phyloP scores from a whole-genome alignment of 192 early-diverging fungal species.

The Physocladia obscura region DNA sequence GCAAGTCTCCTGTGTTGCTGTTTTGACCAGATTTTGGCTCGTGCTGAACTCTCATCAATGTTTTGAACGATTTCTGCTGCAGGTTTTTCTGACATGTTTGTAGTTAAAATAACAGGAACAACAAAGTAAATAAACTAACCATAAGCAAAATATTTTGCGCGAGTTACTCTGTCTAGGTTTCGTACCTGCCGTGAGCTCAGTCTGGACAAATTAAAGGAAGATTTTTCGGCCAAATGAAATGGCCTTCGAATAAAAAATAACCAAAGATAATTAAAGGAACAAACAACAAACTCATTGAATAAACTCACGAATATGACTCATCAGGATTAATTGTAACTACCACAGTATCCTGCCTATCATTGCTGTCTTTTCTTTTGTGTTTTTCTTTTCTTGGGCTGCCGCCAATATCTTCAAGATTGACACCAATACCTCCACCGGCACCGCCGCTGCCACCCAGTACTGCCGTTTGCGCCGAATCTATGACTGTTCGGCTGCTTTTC shows the following conservation, averaged over 20 bases:
- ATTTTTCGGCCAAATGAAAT: conserved; percentile 38
- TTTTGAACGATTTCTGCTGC: conserved; percentile 25
- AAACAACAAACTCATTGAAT: neutral
- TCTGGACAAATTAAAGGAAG: conserved; percentile 35
- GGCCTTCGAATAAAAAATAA: conserved; percentile 32
- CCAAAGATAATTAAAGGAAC: neutral
- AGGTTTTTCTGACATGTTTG: conserved; percentile 33
- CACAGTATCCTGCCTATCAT: neutral
- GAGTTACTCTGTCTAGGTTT: conserved; percentile 29
- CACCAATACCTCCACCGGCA: neutral
- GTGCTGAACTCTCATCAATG: conserved; percentile 41
- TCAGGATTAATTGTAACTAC: conserved; percentile 16
- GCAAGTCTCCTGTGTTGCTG: conserved; percentile 18
- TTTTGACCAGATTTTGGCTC: conserved; percentile 26
- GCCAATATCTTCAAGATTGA: neutral
- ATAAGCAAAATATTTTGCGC: conserved; percentile 47
- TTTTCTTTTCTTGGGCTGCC: neutral
- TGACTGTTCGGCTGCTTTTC: too few species aligned
- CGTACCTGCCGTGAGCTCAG: conserved; percentile 19
- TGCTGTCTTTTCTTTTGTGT: conserved; percentile 14
- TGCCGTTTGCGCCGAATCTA: too few species aligned
- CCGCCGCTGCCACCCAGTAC: too few species aligned
- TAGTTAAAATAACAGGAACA: neutral
- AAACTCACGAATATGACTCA: conserved; percentile 6
- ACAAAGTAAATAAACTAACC: conserved; percentile 1